Percentiles rank a stretch among this genome's conserved stretches.
Conservation (phyloP, 2,329 filamentous ascomycete species). For the Fusarium sacchari region DNA sequence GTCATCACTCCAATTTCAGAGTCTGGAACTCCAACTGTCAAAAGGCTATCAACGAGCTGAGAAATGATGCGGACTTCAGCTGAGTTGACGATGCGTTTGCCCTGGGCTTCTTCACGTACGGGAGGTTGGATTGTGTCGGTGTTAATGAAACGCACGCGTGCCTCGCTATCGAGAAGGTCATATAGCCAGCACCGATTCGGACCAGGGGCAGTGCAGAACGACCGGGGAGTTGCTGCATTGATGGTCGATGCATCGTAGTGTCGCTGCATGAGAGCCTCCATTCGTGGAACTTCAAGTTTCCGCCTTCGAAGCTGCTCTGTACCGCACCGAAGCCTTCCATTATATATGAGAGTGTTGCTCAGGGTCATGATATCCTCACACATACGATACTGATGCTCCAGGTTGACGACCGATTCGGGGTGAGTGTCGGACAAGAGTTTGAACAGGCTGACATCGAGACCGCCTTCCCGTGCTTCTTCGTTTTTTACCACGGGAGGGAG, state of each 20-base stretch:
- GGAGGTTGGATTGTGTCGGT: slow-evolving; percentile 77
- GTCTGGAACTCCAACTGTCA: slow-evolving; percentile 78
- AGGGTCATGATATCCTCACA: slow-evolving; percentile 96
- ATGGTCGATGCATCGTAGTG: slow-evolving; percentile 66
- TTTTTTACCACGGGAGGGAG: slow-evolving; percentile 94
- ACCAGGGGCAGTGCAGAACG: slow-evolving; percentile 65
- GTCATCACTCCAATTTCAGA: slow-evolving; percentile 93
- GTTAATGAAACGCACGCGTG: slow-evolving; percentile 87
- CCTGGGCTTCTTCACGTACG: slow-evolving; percentile 77
- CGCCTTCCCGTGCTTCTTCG: slow-evolving; percentile 84
- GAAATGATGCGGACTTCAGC: slow-evolving; percentile 81
- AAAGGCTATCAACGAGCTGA: slow-evolving; percentile 82
- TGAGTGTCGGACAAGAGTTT: slow-evolving; percentile 91
- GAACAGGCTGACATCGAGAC: slow-evolving; percentile 92
- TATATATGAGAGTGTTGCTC: slow-evolving; percentile 92
- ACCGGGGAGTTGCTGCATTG: slow-evolving; percentile 52
- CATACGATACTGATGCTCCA: slow-evolving; percentile 98
- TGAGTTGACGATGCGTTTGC: slow-evolving; percentile 88
- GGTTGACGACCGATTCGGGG: slow-evolving; percentile 85
- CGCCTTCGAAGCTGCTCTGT: slow-evolving; percentile 77
- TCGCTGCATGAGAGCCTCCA: slow-evolving; percentile 66
- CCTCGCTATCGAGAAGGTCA: slow-evolving; percentile 73
- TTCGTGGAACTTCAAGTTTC: slow-evolving; percentile 74
- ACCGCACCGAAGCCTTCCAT: slow-evolving; percentile 89
- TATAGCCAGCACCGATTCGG: slow-evolving; percentile 77